Base-by-base conservation (phyloP, 1,284 basidiomycete species). In the Schizophyllum commune region DNA sequence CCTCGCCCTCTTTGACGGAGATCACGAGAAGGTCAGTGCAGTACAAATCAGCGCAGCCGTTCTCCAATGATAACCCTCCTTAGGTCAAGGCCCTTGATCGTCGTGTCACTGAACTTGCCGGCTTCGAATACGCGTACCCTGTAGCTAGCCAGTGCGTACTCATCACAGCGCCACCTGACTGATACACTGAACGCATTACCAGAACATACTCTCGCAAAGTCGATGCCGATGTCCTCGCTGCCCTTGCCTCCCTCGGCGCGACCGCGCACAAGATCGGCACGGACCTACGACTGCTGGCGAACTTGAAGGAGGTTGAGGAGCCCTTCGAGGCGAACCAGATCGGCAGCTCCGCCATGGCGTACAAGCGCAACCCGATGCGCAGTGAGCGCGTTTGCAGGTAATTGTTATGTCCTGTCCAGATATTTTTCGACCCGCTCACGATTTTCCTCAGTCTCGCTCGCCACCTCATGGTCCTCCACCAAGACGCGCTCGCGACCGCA, bases 341-440 rank as follows among this genome's bases (percentile, higher is more conserved):
- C 68, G 97, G 97, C n/a, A 92, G 90, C 8, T 94, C 91, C 1
- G 96, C 96, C 17, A 99, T 99, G 96, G 96, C 97, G 1, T 99
- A 99, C 86, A 99, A 99, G 80, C 86, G 97, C 64, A 99, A 99
- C 77, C 97, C 97, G 1, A 99, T 99, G 97, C 92, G 97, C 61
- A 96, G 87, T 64, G 97, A 99, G 77, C 91, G 97, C 56, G 91
- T 98, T 58, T 99, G 97, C 81, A 95, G 39, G 39, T 47, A 13
- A 39, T 6, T 6, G 34, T 39, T n/a, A n/a, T n/a, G n/a, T n/a
- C n/a, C n/a, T n/a, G n/a, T n/a, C n/a, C n/a, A n/a, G n/a, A n/a
- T n/a, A n/a, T n/a, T n/a, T n/a, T n/a, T n/a, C n/a, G n/a, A n/a
- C n/a, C 39, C 9, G 39, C 9, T 13, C 39, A 47, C 39, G 27